These are phyloP conservation scores for Curvularia spicifera DNA, from an alignment of 2,329 filamentous ascomycete genomes.

Conservation along the genomic window DNA sequence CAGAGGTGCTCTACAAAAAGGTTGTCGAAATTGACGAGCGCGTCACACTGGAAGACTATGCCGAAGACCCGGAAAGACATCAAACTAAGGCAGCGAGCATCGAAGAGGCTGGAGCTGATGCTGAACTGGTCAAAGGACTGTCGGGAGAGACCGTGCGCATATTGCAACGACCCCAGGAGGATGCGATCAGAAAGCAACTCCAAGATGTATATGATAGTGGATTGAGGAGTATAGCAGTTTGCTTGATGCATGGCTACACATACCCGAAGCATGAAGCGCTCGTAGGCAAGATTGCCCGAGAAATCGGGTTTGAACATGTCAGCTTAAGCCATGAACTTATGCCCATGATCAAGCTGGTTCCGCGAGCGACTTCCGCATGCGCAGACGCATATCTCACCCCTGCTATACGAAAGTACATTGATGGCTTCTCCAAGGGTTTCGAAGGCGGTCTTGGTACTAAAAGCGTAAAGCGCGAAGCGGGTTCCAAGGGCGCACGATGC, in stretches of 20 bases:
- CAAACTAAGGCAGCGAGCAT: conserved; percentile 63
- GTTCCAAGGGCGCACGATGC: conserved; percentile 75
- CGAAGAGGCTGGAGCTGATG: conserved; percentile 53
- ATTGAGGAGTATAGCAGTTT: conserved; percentile 84
- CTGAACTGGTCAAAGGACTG: conserved; percentile 70
- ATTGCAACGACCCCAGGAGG: conserved; percentile 65
- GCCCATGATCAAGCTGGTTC: conserved; percentile 87
- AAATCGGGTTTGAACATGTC: conserved; percentile 84
- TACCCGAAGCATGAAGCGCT: conserved; percentile 85
- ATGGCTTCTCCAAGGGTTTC: conserved; percentile 80
- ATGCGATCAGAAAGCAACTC: conserved; percentile 64
- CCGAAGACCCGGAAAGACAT: conserved; percentile 77
- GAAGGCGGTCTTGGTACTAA: conserved; percentile 78
- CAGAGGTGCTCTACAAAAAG: conserved; percentile 82
- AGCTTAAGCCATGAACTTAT: conserved; percentile 81
- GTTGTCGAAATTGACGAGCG: conserved; percentile 92
- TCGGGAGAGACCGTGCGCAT: conserved; percentile 78
- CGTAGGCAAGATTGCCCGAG: conserved; percentile 75
- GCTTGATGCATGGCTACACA: conserved; percentile 90
- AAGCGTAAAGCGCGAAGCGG: conserved; percentile 71
- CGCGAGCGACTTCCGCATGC: conserved; percentile 76
- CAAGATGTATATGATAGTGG: conserved; percentile 72
- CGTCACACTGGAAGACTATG: conserved; percentile 90
- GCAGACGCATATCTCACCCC: conserved; percentile 83
- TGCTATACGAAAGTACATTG: conserved; percentile 77